Evolutionary conservation across 257 asterid genomes (phyloP).

Genomic region (Lantana camara): DNA sequence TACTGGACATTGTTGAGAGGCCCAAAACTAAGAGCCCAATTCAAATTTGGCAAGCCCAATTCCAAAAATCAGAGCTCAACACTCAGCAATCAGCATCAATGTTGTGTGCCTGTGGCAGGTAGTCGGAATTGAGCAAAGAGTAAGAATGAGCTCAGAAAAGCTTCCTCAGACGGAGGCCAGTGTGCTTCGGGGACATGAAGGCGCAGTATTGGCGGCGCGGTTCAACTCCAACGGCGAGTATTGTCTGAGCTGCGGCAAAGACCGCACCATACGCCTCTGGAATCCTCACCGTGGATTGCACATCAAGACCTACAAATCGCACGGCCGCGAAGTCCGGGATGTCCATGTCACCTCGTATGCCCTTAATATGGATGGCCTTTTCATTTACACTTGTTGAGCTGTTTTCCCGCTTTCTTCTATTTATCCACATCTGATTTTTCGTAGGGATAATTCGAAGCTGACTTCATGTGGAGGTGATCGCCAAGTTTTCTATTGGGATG

Average conservation of each 20-base stretch:
- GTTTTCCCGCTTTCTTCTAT: not conserved
- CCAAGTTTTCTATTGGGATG: slow-evolving; percentile 98
- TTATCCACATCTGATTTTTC: not conserved
- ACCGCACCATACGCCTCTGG: slow-evolving; percentile 94
- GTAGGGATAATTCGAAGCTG: slow-evolving; percentile 88
- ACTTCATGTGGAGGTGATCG: slow-evolving; percentile 94
- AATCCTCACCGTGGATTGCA: slow-evolving; percentile 94
- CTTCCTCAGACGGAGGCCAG: slow-evolving; percentile 70
- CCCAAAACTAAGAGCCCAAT: slow-evolving; percentile 12
- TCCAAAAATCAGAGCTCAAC: not conserved
- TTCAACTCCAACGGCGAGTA: slow-evolving; percentile 91
- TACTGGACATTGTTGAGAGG: not conserved
- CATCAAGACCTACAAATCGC: slow-evolving; percentile 90
- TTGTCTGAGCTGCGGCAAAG: slow-evolving; percentile 92
- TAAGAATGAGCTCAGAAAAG: slow-evolving; percentile 42
- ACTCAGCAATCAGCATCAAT: not conserved
- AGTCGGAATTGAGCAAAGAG: not conserved
- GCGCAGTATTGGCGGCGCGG: slow-evolving; percentile 93
- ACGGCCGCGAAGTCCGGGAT: slow-evolving; percentile 96
- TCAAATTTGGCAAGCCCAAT: not conserved
- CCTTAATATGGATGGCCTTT: not conserved
- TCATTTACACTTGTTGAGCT: not conserved
- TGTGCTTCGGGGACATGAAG: slow-evolving; percentile 91
- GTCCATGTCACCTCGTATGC: slow-evolving; percentile 77
- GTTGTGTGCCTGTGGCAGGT: not conserved